Evolutionary conservation across 2,329 filamentous ascomycete genomes (phyloP), one percentile per base, ranked within the genome.

Genomic region (Fusarium neocosmosporiellum): DNA sequence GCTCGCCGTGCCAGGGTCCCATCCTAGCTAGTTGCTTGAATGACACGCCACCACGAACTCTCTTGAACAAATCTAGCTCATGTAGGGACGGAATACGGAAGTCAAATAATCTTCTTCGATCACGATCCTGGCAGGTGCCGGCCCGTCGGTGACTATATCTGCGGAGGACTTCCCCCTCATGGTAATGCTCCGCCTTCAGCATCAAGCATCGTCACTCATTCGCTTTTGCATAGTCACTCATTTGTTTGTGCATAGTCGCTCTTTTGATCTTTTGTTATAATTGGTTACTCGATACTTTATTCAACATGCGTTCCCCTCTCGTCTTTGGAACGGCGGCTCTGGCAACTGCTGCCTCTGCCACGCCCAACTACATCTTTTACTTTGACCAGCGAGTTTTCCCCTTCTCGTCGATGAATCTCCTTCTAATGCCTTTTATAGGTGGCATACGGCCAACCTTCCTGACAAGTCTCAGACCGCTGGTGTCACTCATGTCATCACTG

Each of bases 401-500:
- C 1, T 0, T 3, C 3, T 16, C 20, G 4, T 33, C 3, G 16
- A 41, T 0, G 7, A 39, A 10, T 9, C 13, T 2, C 18, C 4
- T 14, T 16, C 37, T 68, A 16, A 55, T n/a, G 3, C 13, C 31
- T 36, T 20, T n/a, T 16, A 5, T 14, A 87, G 84, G 77, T 87
- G 79, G 63, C 85, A 88, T 66, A 81, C 72, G 1, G 67, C 70
- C 4, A 78, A 72, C 14, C 77, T 86, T 0, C 86, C 81, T 0
- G 46, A 77, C 66, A 81, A 78, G 46, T 73, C 79, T 2, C 68
- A 84, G 27, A 86, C 85, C 0, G 73, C 81, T 3, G 81, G 84
- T 29, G 83, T 90, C 71, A 89, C 86, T 27, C 84, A 90, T 73
- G 88, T 89, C 33, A 85, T 88, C 67, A 87, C 88, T 70, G 84